Evolutionary conservation across 495 filamentous ascomycete genomes (phyloP).

Genomic region (Penicillium pancosmium): DNA sequence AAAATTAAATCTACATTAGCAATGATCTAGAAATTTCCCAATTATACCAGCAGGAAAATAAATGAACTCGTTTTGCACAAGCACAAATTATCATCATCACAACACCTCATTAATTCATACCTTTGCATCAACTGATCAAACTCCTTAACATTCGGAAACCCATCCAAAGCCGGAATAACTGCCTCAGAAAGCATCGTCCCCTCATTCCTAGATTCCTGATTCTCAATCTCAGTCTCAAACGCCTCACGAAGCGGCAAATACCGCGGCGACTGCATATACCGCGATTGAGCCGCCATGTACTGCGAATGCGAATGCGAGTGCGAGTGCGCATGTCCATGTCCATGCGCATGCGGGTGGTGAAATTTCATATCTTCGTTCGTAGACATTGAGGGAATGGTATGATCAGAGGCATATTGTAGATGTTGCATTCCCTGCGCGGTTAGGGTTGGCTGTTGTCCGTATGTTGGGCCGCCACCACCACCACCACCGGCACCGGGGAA

Average conservation of each 20-base stretch:
- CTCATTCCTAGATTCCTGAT: conserved; percentile 48
- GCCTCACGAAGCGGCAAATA: conserved; percentile 41
- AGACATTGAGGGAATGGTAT: conserved; percentile 38
- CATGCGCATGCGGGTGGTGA: conserved; percentile 25
- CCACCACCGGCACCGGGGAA: conserved; percentile 12
- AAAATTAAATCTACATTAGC: not conserved
- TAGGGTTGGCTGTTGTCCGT: conserved; percentile 36
- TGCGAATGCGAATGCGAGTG: conserved; percentile 15
- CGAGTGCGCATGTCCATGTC: too few species aligned
- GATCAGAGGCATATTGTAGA: conserved; percentile 38
- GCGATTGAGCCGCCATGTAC: conserved; percentile 37
- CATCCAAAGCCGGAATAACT: conserved; percentile 47
- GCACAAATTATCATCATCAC: too few species aligned
- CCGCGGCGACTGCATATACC: conserved; percentile 40
- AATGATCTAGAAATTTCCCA: too few species aligned
- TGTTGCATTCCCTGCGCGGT: conserved; percentile 31
- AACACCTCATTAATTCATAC: conserved; percentile 26
- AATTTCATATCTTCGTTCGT: conserved; percentile 34
- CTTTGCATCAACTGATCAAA: conserved; percentile 59
- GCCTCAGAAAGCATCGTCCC: conserved; percentile 47
- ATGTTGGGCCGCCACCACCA: conserved; percentile 34
- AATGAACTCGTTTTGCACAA: not conserved
- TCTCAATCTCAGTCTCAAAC: conserved; percentile 46
- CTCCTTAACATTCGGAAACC: conserved; percentile 55
- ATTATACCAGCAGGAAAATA: not conserved